Percentiles rank a stretch among this genome's conserved stretches.
Conservation (phyloP, 2,329 filamentous ascomycete genomes). For the Fusarium goolgardi region DNA sequence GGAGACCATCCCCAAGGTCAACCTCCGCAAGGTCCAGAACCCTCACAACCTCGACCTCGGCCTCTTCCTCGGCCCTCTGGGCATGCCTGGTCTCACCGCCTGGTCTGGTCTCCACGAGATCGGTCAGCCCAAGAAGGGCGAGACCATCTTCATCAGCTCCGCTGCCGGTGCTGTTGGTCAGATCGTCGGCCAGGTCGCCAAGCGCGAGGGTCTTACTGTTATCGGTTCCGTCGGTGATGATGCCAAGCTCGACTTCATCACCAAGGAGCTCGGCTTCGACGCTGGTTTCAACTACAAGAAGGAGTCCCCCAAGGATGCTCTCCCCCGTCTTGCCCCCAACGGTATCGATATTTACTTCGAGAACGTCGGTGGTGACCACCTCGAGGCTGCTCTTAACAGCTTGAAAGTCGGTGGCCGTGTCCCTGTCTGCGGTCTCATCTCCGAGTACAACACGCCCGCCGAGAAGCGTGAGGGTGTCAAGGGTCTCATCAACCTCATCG, state of each 20-base stretch:
- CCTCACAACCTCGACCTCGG: conserved; percentile 73
- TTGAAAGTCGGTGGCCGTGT: conserved; percentile 75
- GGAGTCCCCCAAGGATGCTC: conserved; percentile 74
- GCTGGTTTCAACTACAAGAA: conserved; percentile 90
- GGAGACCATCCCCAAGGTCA: conserved; percentile 55
- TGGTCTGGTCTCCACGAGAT: conserved; percentile 76
- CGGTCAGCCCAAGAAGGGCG: conserved; percentile 71
- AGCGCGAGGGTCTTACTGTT: conserved; percentile 81
- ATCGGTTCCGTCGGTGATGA: conserved; percentile 84
- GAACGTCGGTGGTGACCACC: conserved; percentile 65
- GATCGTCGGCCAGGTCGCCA: conserved; percentile 84
- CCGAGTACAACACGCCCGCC: conserved; percentile 75
- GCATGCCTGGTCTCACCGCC: conserved; percentile 72
- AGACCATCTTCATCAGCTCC: conserved; percentile 84
- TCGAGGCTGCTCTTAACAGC: conserved; percentile 58
- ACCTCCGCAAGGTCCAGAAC: conserved; percentile 70
- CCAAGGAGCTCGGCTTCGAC: conserved; percentile 63
- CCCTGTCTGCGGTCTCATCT: conserved; percentile 68
- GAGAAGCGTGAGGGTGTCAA: conserved; percentile 72
- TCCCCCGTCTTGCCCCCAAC: conserved; percentile 76
- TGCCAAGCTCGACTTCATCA: conserved; percentile 78
- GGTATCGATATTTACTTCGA: conserved; percentile 78
- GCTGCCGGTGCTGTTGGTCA: conserved; percentile 86
- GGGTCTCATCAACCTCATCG: conserved; percentile 73
- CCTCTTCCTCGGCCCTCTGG: conserved; percentile 77